A percentile compares a stretch with the other conserved stretches of the same genome.
Evolutionary conservation across 306 rosid genomes (phyloP).

Genomic region (Biancaea sappan): DNA sequence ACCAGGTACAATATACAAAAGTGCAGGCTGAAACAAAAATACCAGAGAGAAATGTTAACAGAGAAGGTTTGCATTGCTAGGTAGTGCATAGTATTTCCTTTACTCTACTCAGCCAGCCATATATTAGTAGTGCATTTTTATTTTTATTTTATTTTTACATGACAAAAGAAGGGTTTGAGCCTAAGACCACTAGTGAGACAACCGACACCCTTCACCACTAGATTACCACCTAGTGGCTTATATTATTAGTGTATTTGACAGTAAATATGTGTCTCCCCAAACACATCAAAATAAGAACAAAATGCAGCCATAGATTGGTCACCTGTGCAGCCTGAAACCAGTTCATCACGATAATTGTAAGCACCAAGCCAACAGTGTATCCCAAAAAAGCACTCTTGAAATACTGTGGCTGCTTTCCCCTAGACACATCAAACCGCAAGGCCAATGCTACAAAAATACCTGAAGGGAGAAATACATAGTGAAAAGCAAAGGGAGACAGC

Average conservation of each 20-base stretch:
- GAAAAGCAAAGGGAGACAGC: background rate
- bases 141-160: too few relatives aligned
- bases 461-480: slow-evolving; percentile 29
- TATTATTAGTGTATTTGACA: slow-evolving; percentile 3
- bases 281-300: background rate
- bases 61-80: slow-evolving; percentile 12
- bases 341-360: slow-evolving; percentile 94
- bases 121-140: slow-evolving; percentile 16
- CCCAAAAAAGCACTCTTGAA: slow-evolving; percentile 95
- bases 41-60: slow-evolving; percentile 21
- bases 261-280: background rate
- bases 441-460: slow-evolving; percentile 99
- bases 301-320: slow-evolving; percentile 39
- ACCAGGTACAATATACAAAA: slow-evolving; percentile 86
- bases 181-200: too few relatives aligned
- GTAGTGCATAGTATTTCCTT: background rate
- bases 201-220: too few relatives aligned
- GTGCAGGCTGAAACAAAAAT: slow-evolving; percentile 80
- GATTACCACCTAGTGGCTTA: too few relatives aligned
- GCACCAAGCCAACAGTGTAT: slow-evolving; percentile 76
- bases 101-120: slow-evolving; percentile 25
- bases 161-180: too few relatives aligned
- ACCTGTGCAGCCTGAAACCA: slow-evolving; percentile 99
- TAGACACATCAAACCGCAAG: slow-evolving; percentile 90
- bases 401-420: slow-evolving; percentile 82